These are phyloP conservation scores for Pulchroboletus neoregius DNA, from an alignment of 1,284 basidiomycete species.

Conservation along the genomic window DNA sequence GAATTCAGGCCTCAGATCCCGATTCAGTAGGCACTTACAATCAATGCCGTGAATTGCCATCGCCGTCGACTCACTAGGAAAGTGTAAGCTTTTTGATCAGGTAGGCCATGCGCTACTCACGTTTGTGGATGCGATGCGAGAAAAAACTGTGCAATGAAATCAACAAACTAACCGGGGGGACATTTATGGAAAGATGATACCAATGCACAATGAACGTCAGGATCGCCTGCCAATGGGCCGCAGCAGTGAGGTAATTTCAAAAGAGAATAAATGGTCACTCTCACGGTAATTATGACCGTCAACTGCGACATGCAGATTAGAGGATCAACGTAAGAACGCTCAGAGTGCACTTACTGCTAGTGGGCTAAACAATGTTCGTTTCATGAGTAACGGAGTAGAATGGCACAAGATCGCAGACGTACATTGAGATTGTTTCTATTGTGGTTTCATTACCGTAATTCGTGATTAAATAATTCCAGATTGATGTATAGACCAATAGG, in stretches of 20 bases:
- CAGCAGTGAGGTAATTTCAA: neutral
- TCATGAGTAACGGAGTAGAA: neutral
- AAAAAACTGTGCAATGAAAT: conserved; percentile 25
- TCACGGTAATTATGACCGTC: conserved; percentile 45
- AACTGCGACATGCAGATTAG: conserved; percentile 32
- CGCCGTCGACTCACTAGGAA: conserved; percentile 24
- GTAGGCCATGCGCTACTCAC: conserved; percentile 13
- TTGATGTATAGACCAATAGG: conserved; percentile 25
- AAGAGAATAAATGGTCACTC: conserved; percentile 1
- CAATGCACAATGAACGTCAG: conserved; percentile 34
- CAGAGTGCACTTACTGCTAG: conserved; percentile 38
- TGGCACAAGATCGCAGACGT: conserved; percentile 1
- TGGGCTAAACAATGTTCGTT: conserved; percentile 30
- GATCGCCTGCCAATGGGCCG: conserved; percentile 26
- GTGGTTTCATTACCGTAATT: conserved; percentile 25
- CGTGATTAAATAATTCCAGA: conserved; percentile 32
- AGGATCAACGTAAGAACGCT: neutral
- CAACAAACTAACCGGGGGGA: neutral
- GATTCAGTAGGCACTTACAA: conserved; percentile 23
- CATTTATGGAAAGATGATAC: conserved; percentile 22
- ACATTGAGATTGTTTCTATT: conserved; percentile 29
- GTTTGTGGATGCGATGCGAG: conserved; percentile 30
- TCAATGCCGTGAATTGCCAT: conserved; percentile 24
- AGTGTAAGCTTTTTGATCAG: neutral
- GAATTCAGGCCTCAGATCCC: no score